A percentile compares a stretch with the other conserved stretches of the same genome.
Conservation (phyloP, 306 rosid genomes). For the Castanea crenata region DNA sequence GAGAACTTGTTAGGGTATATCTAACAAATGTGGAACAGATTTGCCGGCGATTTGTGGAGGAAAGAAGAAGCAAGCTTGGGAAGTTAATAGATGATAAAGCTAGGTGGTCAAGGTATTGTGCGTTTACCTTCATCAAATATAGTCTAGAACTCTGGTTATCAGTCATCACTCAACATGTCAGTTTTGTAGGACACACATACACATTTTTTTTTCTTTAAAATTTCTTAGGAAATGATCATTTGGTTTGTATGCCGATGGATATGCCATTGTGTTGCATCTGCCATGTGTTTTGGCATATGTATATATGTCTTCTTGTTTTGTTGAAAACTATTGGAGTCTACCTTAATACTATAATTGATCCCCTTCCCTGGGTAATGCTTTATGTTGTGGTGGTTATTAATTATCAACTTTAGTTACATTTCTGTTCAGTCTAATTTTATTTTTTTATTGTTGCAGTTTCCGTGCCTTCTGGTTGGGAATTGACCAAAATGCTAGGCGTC, state of each 20-base stretch:
- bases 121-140: slow-evolving; percentile 7
- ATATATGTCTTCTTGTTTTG: background rate
- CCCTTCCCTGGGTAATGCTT: background rate
- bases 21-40: slow-evolving; percentile 96
- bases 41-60: slow-evolving; percentile 98
- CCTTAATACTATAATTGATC: background rate
- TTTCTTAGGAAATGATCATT: background rate
- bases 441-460: slow-evolving; percentile 53
- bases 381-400: background rate
- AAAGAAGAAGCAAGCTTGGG: slow-evolving; percentile 87
- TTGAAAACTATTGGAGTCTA: background rate
- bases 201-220: background rate
- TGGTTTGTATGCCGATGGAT: background rate
- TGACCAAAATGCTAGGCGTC: slow-evolving; percentile 82
- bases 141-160: background rate
- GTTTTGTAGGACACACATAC: background rate
- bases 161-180: background rate
- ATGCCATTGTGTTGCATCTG: background rate
- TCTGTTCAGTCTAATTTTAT: slow-evolving; percentile 1
- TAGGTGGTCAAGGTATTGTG: slow-evolving; percentile 90
- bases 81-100: slow-evolving; percentile 92
- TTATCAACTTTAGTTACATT: background rate
- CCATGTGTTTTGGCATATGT: background rate
- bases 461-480: slow-evolving; percentile 89
- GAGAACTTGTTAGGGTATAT: slow-evolving; percentile 99